Evolutionary conservation across 2,329 filamentous ascomycete species (phyloP).

Genomic region (Clarireedia hainanense): DNA sequence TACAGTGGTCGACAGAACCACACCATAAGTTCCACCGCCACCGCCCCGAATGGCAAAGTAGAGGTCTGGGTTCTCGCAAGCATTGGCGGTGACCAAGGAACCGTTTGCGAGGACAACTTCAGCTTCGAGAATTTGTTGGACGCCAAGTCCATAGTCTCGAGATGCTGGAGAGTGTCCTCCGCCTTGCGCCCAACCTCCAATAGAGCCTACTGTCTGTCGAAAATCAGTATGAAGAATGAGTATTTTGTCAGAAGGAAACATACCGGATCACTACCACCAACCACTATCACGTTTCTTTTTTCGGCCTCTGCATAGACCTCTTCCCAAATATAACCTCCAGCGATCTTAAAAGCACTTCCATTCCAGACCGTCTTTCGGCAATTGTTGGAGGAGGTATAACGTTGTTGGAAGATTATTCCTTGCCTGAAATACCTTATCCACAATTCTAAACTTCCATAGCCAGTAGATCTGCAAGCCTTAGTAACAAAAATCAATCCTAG

Average conservation of each 20-base stretch:
- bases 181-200: slow-evolving; percentile 32
- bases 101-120: slow-evolving; percentile 15
- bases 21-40: slow-evolving; percentile 29
- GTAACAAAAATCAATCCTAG: slow-evolving; percentile 37
- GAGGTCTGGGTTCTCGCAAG: slow-evolving; percentile 23
- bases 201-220: slow-evolving; percentile 28
- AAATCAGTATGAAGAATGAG: background rate
- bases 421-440: slow-evolving; percentile 42
- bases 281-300: slow-evolving; percentile 29
- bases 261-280: slow-evolving; percentile 29
- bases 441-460: slow-evolving; percentile 29
- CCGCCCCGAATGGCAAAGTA: slow-evolving; percentile 32
- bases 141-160: slow-evolving; percentile 35
- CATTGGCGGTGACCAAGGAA: slow-evolving; percentile 23
- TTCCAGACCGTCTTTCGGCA: slow-evolving; percentile 27
- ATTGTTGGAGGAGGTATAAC: slow-evolving; percentile 14
- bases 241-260: slow-evolving; percentile 16
- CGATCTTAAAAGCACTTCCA: slow-evolving; percentile 31
- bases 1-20: slow-evolving; percentile 33
- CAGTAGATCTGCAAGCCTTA: slow-evolving; percentile 19
- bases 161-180: slow-evolving; percentile 35
- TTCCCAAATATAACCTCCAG: slow-evolving; percentile 29
- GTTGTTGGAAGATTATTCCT: slow-evolving; percentile 17
- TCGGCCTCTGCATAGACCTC: slow-evolving; percentile 30
- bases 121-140: slow-evolving; percentile 37